Conservation (phyloP, 768 basidiomycete species). For the Boletus rufocinnamomeus region DNA sequence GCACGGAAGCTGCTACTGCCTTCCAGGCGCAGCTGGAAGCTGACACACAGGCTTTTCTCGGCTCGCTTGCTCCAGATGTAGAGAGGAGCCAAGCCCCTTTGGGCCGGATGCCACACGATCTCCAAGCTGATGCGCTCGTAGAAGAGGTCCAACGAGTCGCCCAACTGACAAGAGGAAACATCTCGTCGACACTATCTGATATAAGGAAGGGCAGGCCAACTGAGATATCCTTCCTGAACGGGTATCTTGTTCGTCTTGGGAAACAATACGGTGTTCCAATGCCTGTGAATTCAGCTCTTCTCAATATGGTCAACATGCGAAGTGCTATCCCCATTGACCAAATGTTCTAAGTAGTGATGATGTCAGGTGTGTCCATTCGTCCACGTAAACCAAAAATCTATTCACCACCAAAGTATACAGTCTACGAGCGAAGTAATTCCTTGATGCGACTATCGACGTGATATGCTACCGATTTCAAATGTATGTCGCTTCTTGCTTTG, state of each 20-base stretch:
- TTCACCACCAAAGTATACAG: slow-evolving; percentile 9
- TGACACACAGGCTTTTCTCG: slow-evolving; percentile 35
- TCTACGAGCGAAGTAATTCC: not conserved
- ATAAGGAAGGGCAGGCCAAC: slow-evolving; percentile 60
- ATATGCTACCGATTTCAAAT: not conserved
- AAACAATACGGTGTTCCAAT: slow-evolving; percentile 55
- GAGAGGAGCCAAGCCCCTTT: slow-evolving; percentile 30
- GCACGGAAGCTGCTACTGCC: slow-evolving; percentile 66
- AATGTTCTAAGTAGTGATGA: slow-evolving; percentile 19
- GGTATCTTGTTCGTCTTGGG: slow-evolving; percentile 73
- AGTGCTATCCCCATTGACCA: slow-evolving; percentile 56
- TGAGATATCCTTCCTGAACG: slow-evolving; percentile 83
- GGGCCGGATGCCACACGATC: slow-evolving; percentile 46
- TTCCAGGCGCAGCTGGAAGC: slow-evolving; percentile 54
- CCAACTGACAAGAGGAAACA: slow-evolving; percentile 58
- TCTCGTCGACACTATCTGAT: slow-evolving; percentile 82
- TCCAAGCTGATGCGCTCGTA: slow-evolving; percentile 49
- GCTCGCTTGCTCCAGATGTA: slow-evolving; percentile 26
- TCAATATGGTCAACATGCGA: slow-evolving; percentile 62
- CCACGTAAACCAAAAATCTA: not conserved
- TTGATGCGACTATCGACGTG: not conserved
- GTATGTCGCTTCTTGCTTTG: not conserved
- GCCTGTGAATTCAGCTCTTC: slow-evolving; percentile 55
- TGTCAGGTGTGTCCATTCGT: slow-evolving; percentile 14
- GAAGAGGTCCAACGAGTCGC: slow-evolving; percentile 62